phyloP scores from a whole-genome alignment of 2,329 filamentous ascomycete genomes.

The Magnaporthales sp. region DNA sequence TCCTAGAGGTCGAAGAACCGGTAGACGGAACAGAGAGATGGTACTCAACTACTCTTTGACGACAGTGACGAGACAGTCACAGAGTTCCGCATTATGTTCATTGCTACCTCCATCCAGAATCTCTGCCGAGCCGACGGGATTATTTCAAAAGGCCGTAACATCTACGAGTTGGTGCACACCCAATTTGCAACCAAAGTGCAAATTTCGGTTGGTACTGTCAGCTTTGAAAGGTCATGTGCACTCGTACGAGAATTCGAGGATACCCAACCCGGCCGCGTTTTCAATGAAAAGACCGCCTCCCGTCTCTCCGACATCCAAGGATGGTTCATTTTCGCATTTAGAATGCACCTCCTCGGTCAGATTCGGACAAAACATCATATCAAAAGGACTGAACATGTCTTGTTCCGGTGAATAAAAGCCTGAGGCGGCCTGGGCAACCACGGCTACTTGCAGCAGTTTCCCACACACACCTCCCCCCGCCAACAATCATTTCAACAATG shows the following conservation, averaged over 20 bases:
- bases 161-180: neutral
- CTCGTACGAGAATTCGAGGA: neutral
- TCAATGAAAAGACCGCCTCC: neutral
- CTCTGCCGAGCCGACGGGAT: neutral
- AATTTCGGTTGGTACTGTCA: neutral
- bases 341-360: neutral
- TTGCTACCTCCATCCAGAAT: too few relatives aligned
- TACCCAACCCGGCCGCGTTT: neutral
- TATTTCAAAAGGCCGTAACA: neutral
- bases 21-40: too few relatives aligned
- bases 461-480: neutral
- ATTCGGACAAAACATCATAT: neutral
- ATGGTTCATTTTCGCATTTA: neutral
- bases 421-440: neutral
- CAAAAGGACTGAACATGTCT: neutral
- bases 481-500: neutral
- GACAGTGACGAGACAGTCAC: too few relatives aligned
- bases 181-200: neutral
- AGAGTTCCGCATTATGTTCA: too few relatives aligned
- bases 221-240: neutral
- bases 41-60: too few relatives aligned
- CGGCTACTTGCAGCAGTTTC: neutral
- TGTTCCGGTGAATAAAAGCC: neutral
- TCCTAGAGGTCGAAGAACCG: too few relatives aligned
- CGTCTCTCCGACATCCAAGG: neutral